Base-by-base conservation (phyloP, 345 rosid species). In the Brassica nigra region DNA sequence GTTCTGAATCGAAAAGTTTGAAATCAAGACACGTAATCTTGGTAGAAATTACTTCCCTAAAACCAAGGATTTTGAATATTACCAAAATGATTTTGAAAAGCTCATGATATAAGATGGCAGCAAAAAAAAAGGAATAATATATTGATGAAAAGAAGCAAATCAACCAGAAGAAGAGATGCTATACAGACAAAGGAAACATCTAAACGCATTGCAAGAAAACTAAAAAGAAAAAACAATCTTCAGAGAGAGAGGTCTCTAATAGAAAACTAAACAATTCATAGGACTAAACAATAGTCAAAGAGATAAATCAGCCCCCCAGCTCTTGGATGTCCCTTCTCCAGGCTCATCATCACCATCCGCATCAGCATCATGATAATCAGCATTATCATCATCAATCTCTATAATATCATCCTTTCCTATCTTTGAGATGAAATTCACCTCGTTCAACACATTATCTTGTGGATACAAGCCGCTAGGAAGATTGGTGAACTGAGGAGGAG, bases 391-490 rank as follows among this genome's bases (percentile, higher is more conserved):
- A 57, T 66, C 78, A 61, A 73, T 67, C 70, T 67, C 74, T 42
- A 73, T 68, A 59, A 73, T 16, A 2, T 34, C 54, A 7, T 23
- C 58, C 18, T 5, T 54, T 16, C 59, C 20, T 34, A 80, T 34
- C 78, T 34, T 68, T 28, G 78, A 80, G 70, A 80, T 80, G 34
- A 74, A 37, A 68, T 80, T 52, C 75, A 62, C 36, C 39, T 80
- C 82, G 0, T 2, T 52, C 66, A 62, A 16, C 49, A 28, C 65
- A 6, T 68, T 68, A 12, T 49, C 82, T 36, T 68, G 64, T 3
- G 27, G 7, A 15, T 57, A 20, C 47, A 79, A 16, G 66, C 27
- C 15, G 5, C 6, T 66, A 31, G 67, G 39, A 12, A 20, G 54
- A 6, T 63, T 63, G 44, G 30, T 70, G 42, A 58, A 28, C 47